phyloP scores from a whole-genome alignment of 1,139 yeast species.

The Barnettozyma hawaiiensis region DNA sequence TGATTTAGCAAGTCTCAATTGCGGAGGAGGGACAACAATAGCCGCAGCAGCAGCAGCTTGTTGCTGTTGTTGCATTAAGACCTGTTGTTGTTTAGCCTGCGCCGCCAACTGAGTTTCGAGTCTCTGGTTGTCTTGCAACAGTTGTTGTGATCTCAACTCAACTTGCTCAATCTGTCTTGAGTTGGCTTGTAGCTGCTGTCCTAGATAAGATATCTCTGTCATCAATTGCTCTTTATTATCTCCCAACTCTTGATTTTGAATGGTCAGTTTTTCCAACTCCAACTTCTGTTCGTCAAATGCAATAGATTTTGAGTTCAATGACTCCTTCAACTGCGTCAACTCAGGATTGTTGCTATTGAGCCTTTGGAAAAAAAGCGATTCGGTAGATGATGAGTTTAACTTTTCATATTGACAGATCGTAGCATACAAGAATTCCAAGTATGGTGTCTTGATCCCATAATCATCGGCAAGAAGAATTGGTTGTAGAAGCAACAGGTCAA shows the following conservation, averaged over 20 bases:
- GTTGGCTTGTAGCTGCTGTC: slow-evolving; percentile 9
- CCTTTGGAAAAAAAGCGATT: slow-evolving; percentile 35
- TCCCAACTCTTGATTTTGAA: slow-evolving; percentile 8
- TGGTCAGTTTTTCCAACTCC: slow-evolving; percentile 4
- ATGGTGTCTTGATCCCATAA: slow-evolving; percentile 78
- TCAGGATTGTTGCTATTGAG: slow-evolving; percentile 29
- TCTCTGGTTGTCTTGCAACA: slow-evolving; percentile 4
- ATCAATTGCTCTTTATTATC: slow-evolving; percentile 10
- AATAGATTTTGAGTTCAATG: not conserved
- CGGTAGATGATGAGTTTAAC: slow-evolving; percentile 27
- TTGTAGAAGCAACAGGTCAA: slow-evolving; percentile 73
- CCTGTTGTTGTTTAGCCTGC: slow-evolving; percentile 1
- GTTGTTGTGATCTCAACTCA: slow-evolving; percentile 5
- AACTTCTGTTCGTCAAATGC: slow-evolving; percentile 6
- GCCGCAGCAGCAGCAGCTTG: no score
- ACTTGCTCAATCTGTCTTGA: slow-evolving; percentile 10
- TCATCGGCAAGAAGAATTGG: slow-evolving; percentile 88
- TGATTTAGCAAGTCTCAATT: slow-evolving; percentile 3
- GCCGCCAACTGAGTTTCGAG: slow-evolving; percentile 3
- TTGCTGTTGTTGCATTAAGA: slow-evolving; percentile 1
- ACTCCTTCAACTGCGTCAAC: slow-evolving; percentile 14
- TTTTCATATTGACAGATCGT: slow-evolving; percentile 63
- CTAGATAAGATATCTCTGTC: slow-evolving; percentile 4
- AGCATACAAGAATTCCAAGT: slow-evolving; percentile 81
- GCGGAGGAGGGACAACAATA: no score